phyloP scores from a whole-genome alignment of 2,329 filamentous ascomycete genomes.

The Sclerotinia trifoliorum region DNA sequence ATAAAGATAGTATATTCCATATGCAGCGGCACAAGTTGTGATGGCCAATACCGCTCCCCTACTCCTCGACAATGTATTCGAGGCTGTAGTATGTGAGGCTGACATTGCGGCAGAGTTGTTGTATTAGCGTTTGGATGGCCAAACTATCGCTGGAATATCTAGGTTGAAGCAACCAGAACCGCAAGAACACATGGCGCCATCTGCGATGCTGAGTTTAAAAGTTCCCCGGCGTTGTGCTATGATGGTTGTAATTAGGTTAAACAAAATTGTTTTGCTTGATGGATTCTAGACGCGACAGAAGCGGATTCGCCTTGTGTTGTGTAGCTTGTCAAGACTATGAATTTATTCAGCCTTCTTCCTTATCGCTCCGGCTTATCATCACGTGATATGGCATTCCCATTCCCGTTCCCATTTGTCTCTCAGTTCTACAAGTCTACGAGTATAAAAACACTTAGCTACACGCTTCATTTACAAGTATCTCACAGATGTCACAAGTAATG shows the following conservation, averaged over 20 bases:
- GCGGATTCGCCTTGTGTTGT: not conserved
- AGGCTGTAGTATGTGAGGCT: constrained; percentile 49
- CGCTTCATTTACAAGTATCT: not conserved
- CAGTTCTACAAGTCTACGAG: not conserved
- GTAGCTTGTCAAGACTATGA: constrained; percentile 1
- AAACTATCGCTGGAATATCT: not conserved
- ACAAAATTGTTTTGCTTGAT: not conserved
- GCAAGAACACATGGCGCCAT: constrained; percentile 9
- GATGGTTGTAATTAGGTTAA: not conserved
- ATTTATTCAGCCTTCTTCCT: constrained; percentile 14
- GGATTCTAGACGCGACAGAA: not conserved
- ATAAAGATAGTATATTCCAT: constrained; percentile 60
- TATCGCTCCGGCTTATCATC: constrained; percentile 4
- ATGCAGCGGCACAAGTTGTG: constrained; percentile 56
- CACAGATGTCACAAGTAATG: not conserved
- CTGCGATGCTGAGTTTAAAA: not conserved
- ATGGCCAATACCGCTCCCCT: constrained; percentile 56
- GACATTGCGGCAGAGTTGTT: constrained; percentile 31
- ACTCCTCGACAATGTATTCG: constrained; percentile 52
- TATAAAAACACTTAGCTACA: not conserved
- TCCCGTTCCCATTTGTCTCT: not conserved
- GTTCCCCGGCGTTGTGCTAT: not conserved
- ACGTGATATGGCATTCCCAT: not conserved
- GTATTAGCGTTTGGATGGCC: not conserved
- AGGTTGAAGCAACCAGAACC: constrained; percentile 12